Percentiles rank a stretch among this genome's conserved stretches.
phyloP scores from a whole-genome alignment of 495 filamentous ascomycete species.

The Penicillium ochrochloron region DNA sequence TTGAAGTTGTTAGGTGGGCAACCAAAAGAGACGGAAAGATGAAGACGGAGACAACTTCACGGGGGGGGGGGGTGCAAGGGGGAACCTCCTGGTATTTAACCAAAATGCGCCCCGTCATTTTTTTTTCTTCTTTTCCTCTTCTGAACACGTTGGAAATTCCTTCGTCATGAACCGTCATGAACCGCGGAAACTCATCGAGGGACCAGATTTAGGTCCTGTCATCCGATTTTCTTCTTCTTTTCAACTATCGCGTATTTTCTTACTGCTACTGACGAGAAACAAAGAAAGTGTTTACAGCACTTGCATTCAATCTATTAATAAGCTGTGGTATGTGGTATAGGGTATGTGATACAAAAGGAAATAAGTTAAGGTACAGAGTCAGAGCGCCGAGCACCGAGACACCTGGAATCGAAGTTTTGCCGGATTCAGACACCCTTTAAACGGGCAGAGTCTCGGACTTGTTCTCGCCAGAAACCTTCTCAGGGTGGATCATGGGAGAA shows the following conservation, averaged over 20 bases:
- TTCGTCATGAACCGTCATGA: conserved; percentile 3
- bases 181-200: background rate
- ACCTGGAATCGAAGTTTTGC: background rate
- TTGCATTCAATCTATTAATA: conserved; percentile 6
- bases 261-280: no score
- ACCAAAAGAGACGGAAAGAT: background rate
- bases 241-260: no score
- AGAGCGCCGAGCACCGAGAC: background rate
- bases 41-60: background rate
- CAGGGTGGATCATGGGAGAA: conserved; percentile 8
- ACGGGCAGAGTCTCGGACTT: background rate
- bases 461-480: background rate
- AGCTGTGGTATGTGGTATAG: background rate
- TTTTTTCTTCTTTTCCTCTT: background rate
- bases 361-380: background rate
- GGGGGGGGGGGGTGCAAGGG: background rate
- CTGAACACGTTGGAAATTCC: background rate
- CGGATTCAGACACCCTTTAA: background rate
- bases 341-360: conserved; percentile 10
- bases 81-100: background rate
- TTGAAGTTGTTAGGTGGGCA: background rate
- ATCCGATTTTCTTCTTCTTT: no score
- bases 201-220: no score
- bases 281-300: background rate
- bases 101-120: background rate